Conservation (phyloP, 176 grass and related monocot genomes). For the Paspalum notatum region DNA sequence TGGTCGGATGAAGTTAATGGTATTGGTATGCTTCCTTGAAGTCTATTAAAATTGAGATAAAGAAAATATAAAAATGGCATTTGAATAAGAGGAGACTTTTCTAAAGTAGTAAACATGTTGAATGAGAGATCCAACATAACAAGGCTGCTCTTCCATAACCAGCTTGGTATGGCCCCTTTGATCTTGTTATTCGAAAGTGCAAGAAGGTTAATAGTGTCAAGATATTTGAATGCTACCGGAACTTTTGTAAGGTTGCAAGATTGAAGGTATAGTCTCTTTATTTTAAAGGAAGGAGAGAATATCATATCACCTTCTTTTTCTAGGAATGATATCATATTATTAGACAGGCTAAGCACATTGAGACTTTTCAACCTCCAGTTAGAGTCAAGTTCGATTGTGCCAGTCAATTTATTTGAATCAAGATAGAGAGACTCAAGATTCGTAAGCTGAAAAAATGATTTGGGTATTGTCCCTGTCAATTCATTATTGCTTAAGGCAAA, state of each 20-base stretch:
- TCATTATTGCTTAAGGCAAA: neutral
- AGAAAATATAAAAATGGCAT: neutral
- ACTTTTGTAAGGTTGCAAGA: conserved; percentile 26
- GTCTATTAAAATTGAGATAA: conserved; percentile 23
- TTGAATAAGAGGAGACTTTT: neutral
- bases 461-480: conserved; percentile 27
- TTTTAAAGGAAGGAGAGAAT: neutral
- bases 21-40: neutral
- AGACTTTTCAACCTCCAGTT: conserved; percentile 20
- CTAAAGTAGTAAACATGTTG: conserved; percentile 12
- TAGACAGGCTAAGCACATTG: neutral
- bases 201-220: rapidly evolving
- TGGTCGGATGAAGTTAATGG: neutral
- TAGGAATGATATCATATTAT: neutral
- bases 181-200: conserved; percentile 35
- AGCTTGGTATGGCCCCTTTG: conserved; percentile 33
- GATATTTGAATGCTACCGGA: neutral
- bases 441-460: conserved; percentile 16
- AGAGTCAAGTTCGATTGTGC: conserved; percentile 15
- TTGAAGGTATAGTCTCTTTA: neutral
- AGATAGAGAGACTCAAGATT: neutral
- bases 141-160: conserved; percentile 8
- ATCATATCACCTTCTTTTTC: neutral
- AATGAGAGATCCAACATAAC: neutral
- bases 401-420: conserved; percentile 27